Base-by-base conservation (phyloP, 495 filamentous ascomycete species). In the Aspergillus bertholletiae region DNA sequence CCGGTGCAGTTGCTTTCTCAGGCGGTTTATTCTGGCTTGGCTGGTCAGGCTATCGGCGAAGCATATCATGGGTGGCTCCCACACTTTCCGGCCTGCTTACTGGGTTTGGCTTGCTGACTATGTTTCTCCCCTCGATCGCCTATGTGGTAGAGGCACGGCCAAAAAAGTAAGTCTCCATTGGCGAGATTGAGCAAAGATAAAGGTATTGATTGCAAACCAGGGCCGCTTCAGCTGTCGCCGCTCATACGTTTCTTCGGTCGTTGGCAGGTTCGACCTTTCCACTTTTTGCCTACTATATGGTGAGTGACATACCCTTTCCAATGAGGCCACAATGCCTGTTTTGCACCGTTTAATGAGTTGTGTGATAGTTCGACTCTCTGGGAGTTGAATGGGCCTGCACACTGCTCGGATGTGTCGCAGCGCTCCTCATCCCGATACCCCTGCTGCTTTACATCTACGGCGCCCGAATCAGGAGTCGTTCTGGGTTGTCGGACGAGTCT, bases 131-230 rank as follows among this genome's bases (percentile, higher is more conserved):
- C 67, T 77, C 82, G 0, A 72, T 95, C 27, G 95, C 93, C 69
- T 95, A 96, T 69, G 79, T 96, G 28, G 84, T 95, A 43, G 91
- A 96, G 64, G 80, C 89, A 5, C 96, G 95, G 68, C 84, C 95
- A 58, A 88, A 92, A 79, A 92, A 91, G 80, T 86, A 72, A 69
- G 81, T 8, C 26, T 28, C 26, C 26, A 4, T 8, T 28, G 26
- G 26, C n/a, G n/a, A n/a, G n/a, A n/a, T n/a, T n/a, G n/a, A n/a
- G n/a, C n/a, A n/a, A n/a, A n/a, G n/a, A n/a, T n/a, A n/a, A n/a
- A n/a, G n/a, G n/a, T n/a, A n/a, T n/a, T n/a, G n/a, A n/a, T n/a
- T n/a, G n/a, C n/a, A n/a, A n/a, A 45, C 12, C 30, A 83, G 77
- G 64, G 90, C 90, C 30, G 89, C 89, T 18, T 91, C 88, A 11